phyloP scores from a whole-genome alignment of 345 rosid genomes.

The Salix brachista region DNA sequence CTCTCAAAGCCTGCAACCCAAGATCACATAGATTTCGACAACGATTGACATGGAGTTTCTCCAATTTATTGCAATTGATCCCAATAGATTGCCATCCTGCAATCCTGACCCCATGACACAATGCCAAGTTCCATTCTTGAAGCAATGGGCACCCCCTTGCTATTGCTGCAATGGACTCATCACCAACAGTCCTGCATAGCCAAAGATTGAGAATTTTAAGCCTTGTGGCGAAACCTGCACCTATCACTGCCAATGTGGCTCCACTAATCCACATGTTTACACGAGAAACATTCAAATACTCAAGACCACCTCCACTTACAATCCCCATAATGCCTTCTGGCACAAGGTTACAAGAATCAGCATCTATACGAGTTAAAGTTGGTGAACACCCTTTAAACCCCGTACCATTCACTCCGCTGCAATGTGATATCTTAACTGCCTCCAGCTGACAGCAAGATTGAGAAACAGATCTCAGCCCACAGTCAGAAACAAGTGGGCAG shows the following conservation, averaged over 20 bases:
- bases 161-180: constrained; percentile 59
- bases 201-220: constrained; percentile 59
- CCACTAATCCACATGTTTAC: constrained; percentile 20
- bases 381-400: constrained; percentile 62
- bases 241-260: constrained; percentile 41
- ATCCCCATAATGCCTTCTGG: constrained; percentile 52
- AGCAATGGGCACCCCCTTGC: constrained; percentile 67
- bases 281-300: constrained; percentile 46
- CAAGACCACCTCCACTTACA: constrained; percentile 66
- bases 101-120: constrained; percentile 54
- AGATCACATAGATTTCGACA: constrained; percentile 55
- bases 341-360: constrained; percentile 49
- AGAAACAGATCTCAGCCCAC: constrained; percentile 40
- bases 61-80: constrained; percentile 43
- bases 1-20: constrained; percentile 53
- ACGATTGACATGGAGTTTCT: constrained; percentile 69
- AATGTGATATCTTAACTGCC: constrained; percentile 51
- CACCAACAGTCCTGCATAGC: constrained; percentile 57
- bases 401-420: constrained; percentile 44
- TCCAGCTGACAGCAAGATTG: constrained; percentile 47
- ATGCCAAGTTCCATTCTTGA: constrained; percentile 65
- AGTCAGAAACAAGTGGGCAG: constrained; percentile 50
- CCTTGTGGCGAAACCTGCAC: constrained; percentile 46
- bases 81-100: constrained; percentile 64
- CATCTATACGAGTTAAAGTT: constrained; percentile 47